Base-by-base conservation (phyloP, 768 basidiomycete species). In the Melanogaster broomeanus region DNA sequence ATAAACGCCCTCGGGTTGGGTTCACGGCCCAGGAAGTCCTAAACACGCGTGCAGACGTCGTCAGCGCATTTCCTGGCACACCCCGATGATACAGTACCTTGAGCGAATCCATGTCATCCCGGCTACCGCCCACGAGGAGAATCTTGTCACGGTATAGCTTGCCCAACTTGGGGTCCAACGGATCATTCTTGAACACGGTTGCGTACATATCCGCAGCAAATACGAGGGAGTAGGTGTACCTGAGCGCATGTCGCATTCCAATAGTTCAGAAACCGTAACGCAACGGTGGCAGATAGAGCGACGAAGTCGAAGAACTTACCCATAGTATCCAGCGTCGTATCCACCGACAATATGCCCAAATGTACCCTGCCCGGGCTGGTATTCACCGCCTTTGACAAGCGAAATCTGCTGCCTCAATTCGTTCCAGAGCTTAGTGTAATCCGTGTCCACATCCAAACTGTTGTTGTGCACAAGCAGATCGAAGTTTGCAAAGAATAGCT, bases 351-450 rank as follows among this genome's bases (percentile, higher is more conserved):
- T 84, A 64, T 93, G 90, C 0, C 79, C 85, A 60, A 94, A 93
- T 2, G 82, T 70, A 39, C 77, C 80, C 64, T 93, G 91, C 2
- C 90, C 92, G 25, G 88, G 84, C 34, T 74, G 75, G 16, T 74
- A 72, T 55, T 80, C 80, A 16, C 69, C 78, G 16, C 77, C 78
- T 61, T 86, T 84, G 6, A 92, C 84, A 12, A 90, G 74, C 0
- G 87, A 88, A 34, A 91, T 77, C 47, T 75, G 64, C 63, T 91
- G 81, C 18, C 90, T 76, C 45, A 93, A 70, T 12, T 77, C 74
- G 59, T 85, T 88, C 91, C 91, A 95, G 13, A 93, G 73, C 47
- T 74, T 68, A n/a, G 89, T 92, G 64, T 87, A 88, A 58, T 93
- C 88, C 22, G 78, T 75, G 31, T 64, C 40, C n/a, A 63, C 65